Percentiles rank a stretch among this genome's conserved stretches.
Conservation (phyloP, 176 grass and related monocot genomes). For the Echinochloa phyllopogon region DNA sequence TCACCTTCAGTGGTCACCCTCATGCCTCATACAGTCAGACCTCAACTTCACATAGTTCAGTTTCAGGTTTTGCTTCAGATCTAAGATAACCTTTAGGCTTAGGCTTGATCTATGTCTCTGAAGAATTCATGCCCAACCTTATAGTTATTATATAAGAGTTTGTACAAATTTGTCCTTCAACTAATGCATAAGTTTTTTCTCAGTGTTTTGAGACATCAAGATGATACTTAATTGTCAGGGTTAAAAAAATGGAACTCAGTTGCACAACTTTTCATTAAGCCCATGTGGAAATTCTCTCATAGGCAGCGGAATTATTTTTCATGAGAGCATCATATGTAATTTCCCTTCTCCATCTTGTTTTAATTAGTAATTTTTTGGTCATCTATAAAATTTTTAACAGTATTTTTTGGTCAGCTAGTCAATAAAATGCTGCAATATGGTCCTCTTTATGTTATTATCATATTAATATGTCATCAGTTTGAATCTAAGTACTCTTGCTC, state of each 20-base stretch:
- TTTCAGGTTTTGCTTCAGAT: constrained; percentile 2
- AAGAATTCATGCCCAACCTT: not conserved
- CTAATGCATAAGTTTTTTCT: not conserved
- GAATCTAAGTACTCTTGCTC: constrained; percentile 10
- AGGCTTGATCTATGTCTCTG: not conserved
- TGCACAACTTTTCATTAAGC: not conserved
- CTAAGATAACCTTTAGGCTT: not conserved
- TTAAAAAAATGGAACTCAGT: not conserved
- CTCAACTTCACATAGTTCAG: constrained; percentile 17
- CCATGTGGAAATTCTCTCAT: not conserved
- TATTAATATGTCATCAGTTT: constrained; percentile 23
- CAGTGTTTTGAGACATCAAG: not conserved
- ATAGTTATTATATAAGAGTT: not conserved
- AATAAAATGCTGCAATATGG: not conserved
- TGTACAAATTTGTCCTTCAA: not conserved
- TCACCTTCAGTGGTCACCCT: constrained; percentile 5
- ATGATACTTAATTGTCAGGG: not conserved
- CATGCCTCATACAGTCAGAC: not conserved
- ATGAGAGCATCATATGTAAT: not conserved
- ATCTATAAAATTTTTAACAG: not conserved
- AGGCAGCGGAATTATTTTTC: too few species aligned
- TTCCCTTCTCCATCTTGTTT: not conserved
- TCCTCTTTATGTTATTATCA: not conserved
- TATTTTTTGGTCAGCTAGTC: not conserved
- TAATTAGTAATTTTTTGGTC: not conserved